Conservation (phyloP, 805 yeast species). For the Starmerella ratchasimensis region DNA sequence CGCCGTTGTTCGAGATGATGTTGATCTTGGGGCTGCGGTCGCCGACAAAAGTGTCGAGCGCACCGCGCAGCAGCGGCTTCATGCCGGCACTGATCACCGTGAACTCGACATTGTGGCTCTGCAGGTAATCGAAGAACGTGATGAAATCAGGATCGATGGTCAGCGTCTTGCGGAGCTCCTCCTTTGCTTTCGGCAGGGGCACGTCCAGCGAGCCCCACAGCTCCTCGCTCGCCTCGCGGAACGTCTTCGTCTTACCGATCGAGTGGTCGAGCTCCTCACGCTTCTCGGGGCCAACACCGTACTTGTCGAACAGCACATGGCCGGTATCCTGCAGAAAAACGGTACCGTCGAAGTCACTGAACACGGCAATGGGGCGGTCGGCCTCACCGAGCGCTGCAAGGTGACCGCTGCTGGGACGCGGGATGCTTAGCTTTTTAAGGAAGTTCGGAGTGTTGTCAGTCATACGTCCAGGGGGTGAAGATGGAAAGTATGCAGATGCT, state of each 20-base stretch:
- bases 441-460: slow-evolving; percentile 13
- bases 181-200: slow-evolving; percentile 29
- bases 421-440: slow-evolving; percentile 17
- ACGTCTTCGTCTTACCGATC: slow-evolving; percentile 29
- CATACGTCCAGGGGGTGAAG: neutral
- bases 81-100: slow-evolving; percentile 34
- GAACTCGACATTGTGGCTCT: slow-evolving; percentile 30
- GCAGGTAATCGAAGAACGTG: slow-evolving; percentile 28
- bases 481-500: no score
- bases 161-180: slow-evolving; percentile 26
- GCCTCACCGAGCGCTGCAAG: slow-evolving; percentile 20
- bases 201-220: slow-evolving; percentile 34
- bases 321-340: slow-evolving; percentile 35
- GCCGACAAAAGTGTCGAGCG: slow-evolving; percentile 31
- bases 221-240: slow-evolving; percentile 32
- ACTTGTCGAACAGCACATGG: slow-evolving; percentile 32
- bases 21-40: slow-evolving; percentile 28
- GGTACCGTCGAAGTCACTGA: slow-evolving; percentile 34
- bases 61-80: slow-evolving; percentile 31
- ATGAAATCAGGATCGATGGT: slow-evolving; percentile 31
- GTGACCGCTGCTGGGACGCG: slow-evolving; percentile 22
- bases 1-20: slow-evolving; percentile 32
- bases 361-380: slow-evolving; percentile 22
- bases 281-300: slow-evolving; percentile 30
- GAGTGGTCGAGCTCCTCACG: slow-evolving; percentile 28